Conservation (phyloP, 2,329 filamentous ascomycete genomes). For the Pestalotiopsis sp. region DNA sequence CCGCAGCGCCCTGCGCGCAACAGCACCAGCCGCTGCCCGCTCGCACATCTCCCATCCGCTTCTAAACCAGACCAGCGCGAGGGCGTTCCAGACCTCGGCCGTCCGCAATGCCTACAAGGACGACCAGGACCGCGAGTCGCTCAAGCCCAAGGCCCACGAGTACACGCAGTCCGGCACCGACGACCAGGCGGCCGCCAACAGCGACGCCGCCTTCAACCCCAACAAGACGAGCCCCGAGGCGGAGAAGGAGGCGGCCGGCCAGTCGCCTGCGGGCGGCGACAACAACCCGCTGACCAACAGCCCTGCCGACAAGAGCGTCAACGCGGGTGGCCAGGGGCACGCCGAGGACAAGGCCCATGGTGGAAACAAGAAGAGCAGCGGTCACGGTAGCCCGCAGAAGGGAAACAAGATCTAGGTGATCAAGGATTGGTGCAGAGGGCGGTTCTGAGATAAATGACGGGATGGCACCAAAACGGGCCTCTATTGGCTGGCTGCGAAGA, state of each 20-base stretch:
- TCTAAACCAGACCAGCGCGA: constrained; percentile 11
- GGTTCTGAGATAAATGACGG: neutral
- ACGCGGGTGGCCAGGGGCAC: constrained; percentile 24
- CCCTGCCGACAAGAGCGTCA: constrained; percentile 47
- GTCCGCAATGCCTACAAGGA: constrained; percentile 47
- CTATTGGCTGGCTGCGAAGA: too few species aligned
- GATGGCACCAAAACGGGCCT: too few species aligned
- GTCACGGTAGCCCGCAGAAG: constrained; percentile 25
- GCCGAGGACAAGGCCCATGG: constrained; percentile 31
- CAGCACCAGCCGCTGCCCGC: constrained; percentile 13
- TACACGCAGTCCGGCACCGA: constrained; percentile 70
- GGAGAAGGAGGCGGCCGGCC: constrained; percentile 45
- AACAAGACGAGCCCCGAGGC: constrained; percentile 67
- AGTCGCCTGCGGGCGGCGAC: constrained; percentile 24
- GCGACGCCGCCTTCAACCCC: constrained; percentile 69
- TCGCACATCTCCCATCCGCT: constrained; percentile 7
- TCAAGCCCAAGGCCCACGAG: constrained; percentile 68
- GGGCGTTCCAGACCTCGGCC: constrained; percentile 35
- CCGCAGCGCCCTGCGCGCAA: constrained; percentile 19
- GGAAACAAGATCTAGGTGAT: constrained; percentile 30
- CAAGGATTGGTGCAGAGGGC: constrained; percentile 21
- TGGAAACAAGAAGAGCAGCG: constrained; percentile 34
- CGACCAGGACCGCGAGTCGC: constrained; percentile 58
- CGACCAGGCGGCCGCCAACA: constrained; percentile 54
- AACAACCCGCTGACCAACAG: constrained; percentile 41